Conservation (phyloP, 257 asterid species). For the Osmanthus fragrans region DNA sequence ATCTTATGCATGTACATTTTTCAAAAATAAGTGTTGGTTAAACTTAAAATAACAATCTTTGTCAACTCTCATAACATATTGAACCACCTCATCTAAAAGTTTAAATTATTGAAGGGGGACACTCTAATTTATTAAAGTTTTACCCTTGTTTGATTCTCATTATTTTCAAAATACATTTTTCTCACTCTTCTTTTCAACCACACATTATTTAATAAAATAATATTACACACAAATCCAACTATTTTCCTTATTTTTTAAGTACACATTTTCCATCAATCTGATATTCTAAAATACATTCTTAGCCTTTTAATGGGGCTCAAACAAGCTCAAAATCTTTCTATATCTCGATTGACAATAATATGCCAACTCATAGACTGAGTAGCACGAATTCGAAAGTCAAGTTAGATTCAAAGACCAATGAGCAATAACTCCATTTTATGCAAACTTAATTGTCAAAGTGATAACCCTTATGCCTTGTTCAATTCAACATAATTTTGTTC, state of each 20-base stretch:
- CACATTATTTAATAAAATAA: no score
- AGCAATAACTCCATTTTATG: constrained; percentile 19
- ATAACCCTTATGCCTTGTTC: not conserved
- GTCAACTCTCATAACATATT: not conserved
- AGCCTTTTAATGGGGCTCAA: no score
- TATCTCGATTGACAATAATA: not conserved
- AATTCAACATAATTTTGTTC: constrained; percentile 21
- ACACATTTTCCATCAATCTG: no score
- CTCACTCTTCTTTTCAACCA: no score
- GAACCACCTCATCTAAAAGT: not conserved
- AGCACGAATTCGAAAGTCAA: constrained; percentile 12
- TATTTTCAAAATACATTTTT: no score
- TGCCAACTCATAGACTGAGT: constrained; percentile 3
- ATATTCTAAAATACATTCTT: no score
- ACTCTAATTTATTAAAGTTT: no score
- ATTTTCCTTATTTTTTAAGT: no score
- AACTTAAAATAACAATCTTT: not conserved
- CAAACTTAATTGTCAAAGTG: constrained; percentile 2
- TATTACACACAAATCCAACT: no score
- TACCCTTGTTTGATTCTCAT: no score
- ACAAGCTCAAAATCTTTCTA: not conserved
- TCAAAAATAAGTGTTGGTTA: not conserved
- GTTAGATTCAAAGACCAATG: constrained; percentile 16
- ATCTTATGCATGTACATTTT: not conserved
- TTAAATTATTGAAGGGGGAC: not conserved